A percentile compares a stretch with the other conserved stretches of the same genome.
Conservation (phyloP, 139 green algal species). For the Ostreobium quekettii region DNA sequence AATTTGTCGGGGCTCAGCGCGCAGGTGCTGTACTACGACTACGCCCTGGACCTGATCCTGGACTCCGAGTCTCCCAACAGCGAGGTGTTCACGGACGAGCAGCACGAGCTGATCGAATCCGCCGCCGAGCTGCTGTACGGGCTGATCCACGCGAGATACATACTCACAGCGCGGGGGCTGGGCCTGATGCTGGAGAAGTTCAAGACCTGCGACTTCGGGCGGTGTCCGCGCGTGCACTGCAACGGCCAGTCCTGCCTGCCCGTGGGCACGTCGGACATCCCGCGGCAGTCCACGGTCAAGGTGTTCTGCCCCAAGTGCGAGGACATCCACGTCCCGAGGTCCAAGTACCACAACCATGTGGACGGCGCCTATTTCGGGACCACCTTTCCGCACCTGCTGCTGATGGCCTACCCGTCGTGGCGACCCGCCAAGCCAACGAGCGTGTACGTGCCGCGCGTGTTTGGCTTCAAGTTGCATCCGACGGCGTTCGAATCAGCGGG, state of each 20-base stretch:
- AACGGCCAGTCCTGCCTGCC: constrained; percentile 85
- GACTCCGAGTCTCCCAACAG: constrained; percentile 78
- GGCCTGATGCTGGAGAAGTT: constrained; percentile 85
- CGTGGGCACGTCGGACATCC: constrained; percentile 78
- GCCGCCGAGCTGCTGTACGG: constrained; percentile 95
- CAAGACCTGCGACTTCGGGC: constrained; percentile 83
- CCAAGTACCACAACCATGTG: constrained; percentile 65
- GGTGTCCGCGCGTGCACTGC: constrained; percentile 84
- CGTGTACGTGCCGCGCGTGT: constrained; percentile 80
- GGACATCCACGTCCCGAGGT: constrained; percentile 88
- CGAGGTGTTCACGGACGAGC: constrained; percentile 67
- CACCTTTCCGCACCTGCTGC: constrained; percentile 90
- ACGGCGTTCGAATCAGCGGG: constrained; percentile 30
- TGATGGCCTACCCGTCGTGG: constrained; percentile 78
- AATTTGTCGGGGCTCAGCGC: constrained; percentile 83
- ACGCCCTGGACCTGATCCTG: constrained; percentile 92
- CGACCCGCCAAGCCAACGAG: constrained; percentile 47
- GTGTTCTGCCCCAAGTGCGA: constrained; percentile 91
- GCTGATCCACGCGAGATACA: constrained; percentile 92
- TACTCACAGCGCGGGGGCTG: constrained; percentile 74
- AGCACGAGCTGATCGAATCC: constrained; percentile 86
- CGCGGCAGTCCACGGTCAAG: constrained; percentile 78
- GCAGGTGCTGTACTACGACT: constrained; percentile 96
- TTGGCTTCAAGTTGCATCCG: constrained; percentile 87
- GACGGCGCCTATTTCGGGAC: constrained; percentile 95